Percentiles rank a stretch among this genome's conserved stretches.
These are phyloP conservation scores for Candida sojae DNA, from an alignment of 1,139 yeast genomes.

Conservation along the genomic window DNA sequence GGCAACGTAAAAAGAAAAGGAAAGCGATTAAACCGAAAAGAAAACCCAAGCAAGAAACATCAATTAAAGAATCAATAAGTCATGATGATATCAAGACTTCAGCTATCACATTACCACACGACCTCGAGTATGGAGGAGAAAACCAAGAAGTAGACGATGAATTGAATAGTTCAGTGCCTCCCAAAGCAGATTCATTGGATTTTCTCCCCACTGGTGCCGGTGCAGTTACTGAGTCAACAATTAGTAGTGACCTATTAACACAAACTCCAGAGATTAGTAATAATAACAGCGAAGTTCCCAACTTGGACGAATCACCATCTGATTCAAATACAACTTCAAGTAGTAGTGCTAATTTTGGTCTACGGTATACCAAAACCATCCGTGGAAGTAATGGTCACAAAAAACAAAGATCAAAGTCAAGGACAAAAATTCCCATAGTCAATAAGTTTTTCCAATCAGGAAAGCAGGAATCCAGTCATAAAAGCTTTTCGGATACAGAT, in stretches of 20 bases:
- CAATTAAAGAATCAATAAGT: background rate
- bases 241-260: conserved; percentile 1
- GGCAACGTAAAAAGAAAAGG: conserved; percentile 3
- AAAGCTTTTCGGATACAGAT: conserved; percentile 11
- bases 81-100: background rate
- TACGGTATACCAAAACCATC: conserved; percentile 8
- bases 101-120: background rate
- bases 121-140: background rate
- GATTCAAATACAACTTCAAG: conserved; percentile 6
- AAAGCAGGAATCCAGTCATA: conserved; percentile 6
- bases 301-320: background rate
- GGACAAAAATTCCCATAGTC: conserved; percentile 18
- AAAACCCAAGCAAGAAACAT: background rate
- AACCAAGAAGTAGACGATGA: background rate
- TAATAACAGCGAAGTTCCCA: background rate
- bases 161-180: background rate
- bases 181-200: background rate
- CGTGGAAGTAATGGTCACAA: conserved; percentile 11
- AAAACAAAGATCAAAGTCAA: conserved; percentile 9
- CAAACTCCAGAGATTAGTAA: conserved; percentile 1
- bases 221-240: conserved; percentile 1
- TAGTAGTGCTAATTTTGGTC: conserved; percentile 9
- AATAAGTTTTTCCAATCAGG: conserved; percentile 20
- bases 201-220: conserved; percentile 5
- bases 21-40: background rate